Evolutionary conservation across 1,139 yeast species (phyloP), one percentile per base, ranked within the genome.

Genomic region (Sugiyamaella novakii): DNA sequence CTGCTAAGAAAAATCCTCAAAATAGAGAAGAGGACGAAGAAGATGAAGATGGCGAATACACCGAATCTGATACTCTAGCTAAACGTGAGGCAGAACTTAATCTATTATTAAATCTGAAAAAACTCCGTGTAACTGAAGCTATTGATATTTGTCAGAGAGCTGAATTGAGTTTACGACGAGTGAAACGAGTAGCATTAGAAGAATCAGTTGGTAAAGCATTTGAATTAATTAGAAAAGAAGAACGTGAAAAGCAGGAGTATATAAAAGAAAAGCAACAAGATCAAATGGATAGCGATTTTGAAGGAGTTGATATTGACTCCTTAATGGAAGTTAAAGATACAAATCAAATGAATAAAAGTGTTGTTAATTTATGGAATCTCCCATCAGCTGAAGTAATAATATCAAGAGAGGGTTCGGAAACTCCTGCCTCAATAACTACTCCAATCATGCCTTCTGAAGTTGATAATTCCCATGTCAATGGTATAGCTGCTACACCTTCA

Each of bases 331-430:
- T 67, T 15, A 53, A 58, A 36, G 67, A 64, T 17, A 50, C 57
- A 4, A 89, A 88, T 60, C 73, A 79, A 3, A 76, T 87, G 69
- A 91, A 91, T 65, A 87, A 83, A 61, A 80, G 85, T 21, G 85
- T 89, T 1, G 85, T 84, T 0, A 76, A 81, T 14, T 67, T 82
- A 45, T 89, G 96, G 97, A 76, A 74, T 46, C 60, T 60, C 15
- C 59, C 44, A 17, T 57, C 52, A 35, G 55, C 27, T 24, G 46
- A 27, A 25, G 33, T 27, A 3, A 11, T 57, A n/a, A 43, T 37
- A 5, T 19, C 43, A 19, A 22, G 17, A 18, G 11, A 56, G 10
- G 37, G 28, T 17, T 17, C 33, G 5, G 34, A 53, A 3, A 18
- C 36, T 8, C 12, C 39, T 12, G 51, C 49, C 2, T 49, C 54